Evolutionary conservation across 345 rosid genomes (phyloP).

Genomic region (Eucalyptus sideroxylon): DNA sequence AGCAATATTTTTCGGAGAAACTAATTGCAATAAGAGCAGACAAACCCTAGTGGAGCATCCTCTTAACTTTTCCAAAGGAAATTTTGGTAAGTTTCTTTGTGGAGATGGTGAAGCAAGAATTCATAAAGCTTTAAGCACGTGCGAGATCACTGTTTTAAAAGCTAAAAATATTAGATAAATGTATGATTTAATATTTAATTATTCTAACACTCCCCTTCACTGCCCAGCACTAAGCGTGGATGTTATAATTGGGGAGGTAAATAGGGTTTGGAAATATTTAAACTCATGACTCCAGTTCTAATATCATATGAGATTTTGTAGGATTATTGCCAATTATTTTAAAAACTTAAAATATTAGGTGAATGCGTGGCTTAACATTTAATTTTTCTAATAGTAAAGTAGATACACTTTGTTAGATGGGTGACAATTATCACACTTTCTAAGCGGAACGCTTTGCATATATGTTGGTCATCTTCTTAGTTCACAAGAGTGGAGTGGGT

Average conservation of each 20-base stretch:
- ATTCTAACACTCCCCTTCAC: too few species aligned
- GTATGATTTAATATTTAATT: too few species aligned
- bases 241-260: too few species aligned
- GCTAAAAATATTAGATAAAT: accelerated
- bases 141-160: not conserved
- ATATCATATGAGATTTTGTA: too few species aligned
- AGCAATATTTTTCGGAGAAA: not conserved
- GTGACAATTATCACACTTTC: not conserved
- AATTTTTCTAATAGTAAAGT: not conserved
- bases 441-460: not conserved
- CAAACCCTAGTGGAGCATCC: not conserved
- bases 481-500: not conserved
- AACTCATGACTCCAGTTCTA: too few species aligned
- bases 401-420: not conserved
- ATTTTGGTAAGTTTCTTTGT: not conserved
- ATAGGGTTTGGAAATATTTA: too few species aligned
- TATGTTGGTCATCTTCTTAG: not conserved
- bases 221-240: too few species aligned
- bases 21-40: not conserved
- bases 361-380: too few species aligned
- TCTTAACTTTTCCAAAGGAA: not conserved
- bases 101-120: not conserved
- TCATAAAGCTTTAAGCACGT: not conserved
- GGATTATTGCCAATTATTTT: too few species aligned
- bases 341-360: too few species aligned